Percentiles rank a stretch among this genome's conserved stretches.
Conservation (phyloP, 2,329 filamentous ascomycete genomes). For the Pezicula rhizophila region DNA sequence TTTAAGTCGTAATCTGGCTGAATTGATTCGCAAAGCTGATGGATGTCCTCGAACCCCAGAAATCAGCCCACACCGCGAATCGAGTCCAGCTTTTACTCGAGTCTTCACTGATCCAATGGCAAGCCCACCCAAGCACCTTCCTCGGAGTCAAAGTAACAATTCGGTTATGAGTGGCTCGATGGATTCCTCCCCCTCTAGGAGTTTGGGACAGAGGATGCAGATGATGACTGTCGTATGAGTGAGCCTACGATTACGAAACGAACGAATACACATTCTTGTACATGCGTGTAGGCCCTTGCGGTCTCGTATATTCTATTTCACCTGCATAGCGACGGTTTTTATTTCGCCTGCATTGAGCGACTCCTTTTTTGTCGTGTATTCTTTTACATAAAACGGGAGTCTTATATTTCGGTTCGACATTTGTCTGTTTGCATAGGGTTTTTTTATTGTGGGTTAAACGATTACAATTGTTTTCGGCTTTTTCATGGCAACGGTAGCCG, state of each 20-base stretch:
- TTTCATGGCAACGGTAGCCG: background rate
- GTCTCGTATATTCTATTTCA: conserved; percentile 26
- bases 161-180: conserved; percentile 46
- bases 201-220: conserved; percentile 49
- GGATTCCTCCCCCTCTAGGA: conserved; percentile 45
- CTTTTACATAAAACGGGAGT: background rate
- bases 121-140: conserved; percentile 45
- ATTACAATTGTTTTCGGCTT: background rate
- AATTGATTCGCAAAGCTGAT: conserved; percentile 53
- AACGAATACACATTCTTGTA: conserved; percentile 18
- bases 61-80: conserved; percentile 43
- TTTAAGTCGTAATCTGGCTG: conserved; percentile 52
- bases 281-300: conserved; percentile 12
- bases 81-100: conserved; percentile 61
- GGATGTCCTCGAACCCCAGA: conserved; percentile 50
- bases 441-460: too few species aligned
- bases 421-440: background rate
- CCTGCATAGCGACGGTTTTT: conserved; percentile 35
- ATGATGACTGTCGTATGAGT: conserved; percentile 54
- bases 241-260: conserved; percentile 2
- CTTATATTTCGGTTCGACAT: background rate
- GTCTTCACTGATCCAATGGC: conserved; percentile 58
- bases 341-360: conserved; percentile 17
- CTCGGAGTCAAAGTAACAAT: conserved; percentile 48
- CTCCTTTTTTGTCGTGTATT: conserved; percentile 8